Percentiles rank a stretch among this genome's conserved stretches.
Evolutionary conservation across 2,329 filamentous ascomycete species (phyloP).

Genomic region (Verticillium klebahnii): DNA sequence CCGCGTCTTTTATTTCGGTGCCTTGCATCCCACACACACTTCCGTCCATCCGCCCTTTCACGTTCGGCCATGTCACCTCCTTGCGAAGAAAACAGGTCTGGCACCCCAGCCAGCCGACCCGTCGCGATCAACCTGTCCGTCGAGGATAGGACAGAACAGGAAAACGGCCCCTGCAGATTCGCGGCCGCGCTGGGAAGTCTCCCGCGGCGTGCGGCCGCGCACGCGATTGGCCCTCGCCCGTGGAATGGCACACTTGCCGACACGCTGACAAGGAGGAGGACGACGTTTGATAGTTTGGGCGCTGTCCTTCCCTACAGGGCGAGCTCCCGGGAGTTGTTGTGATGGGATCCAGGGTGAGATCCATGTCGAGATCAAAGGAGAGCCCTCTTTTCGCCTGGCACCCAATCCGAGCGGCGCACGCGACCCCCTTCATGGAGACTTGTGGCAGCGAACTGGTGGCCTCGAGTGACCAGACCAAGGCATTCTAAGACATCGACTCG

Average conservation of each 20-base stretch:
- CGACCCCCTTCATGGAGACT: slow-evolving; percentile 31
- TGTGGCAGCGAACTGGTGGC: slow-evolving; percentile 33
- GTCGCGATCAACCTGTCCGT: not conserved
- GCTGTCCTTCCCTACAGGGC: not conserved
- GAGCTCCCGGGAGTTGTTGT: not conserved
- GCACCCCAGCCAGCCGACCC: not conserved
- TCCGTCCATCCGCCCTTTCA: slow-evolving; percentile 8
- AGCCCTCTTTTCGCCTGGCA: slow-evolving; percentile 4
- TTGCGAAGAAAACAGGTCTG: not conserved
- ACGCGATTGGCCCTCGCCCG: not conserved
- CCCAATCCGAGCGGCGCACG: slow-evolving; percentile 36
- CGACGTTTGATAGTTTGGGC: not conserved
- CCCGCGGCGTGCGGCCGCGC: not conserved
- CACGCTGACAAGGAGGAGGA: not conserved
- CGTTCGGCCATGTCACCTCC: slow-evolving; percentile 10
- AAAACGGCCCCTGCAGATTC: not conserved
- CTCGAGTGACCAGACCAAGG: slow-evolving; percentile 28
- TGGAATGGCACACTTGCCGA: not conserved
- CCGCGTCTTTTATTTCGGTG: not conserved
- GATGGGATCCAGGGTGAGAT: slow-evolving; percentile 6
- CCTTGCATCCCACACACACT: slow-evolving; percentile 1
- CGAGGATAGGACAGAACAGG: not conserved
- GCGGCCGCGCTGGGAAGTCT: not conserved
- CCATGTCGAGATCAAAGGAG: not conserved
- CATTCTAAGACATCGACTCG: slow-evolving; percentile 43